Base-by-base conservation (phyloP, 23 red algal genomes). In the Gracilaria domingensis region DNA sequence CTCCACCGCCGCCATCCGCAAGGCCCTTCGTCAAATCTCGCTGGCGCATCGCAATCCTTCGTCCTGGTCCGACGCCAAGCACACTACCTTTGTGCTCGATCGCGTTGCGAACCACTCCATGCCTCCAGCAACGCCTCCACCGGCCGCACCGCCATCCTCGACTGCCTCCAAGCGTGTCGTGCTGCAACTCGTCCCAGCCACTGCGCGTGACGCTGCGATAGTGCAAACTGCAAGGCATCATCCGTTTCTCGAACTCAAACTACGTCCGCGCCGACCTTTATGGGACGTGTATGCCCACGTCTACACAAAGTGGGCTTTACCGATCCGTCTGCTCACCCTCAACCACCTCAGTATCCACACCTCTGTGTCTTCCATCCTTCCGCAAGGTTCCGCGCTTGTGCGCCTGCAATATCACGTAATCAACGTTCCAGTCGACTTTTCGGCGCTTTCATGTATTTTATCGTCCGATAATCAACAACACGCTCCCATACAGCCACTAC, bases 231-330 rank as follows among this genome's bases (percentile, higher is more conserved):
- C 26, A 48, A 77, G 50, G 5, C 20, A 77, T 17, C 54, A 82
- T 23, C 79, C 79, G 9, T 82, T 82, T 60, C 54, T 82, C 1
- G 79, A 82, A 82, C 33, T 82, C 36, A 47, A 26, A 18, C 42
- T 82, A 33, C 79, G 79, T 39, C 20, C 53, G 12, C 24, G n/a
- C 0, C 53, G 58, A 11, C 53, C 79, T 0, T 16, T 82, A 38
- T 82, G 79, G 79, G 79, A 82, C 24, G 79, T 82, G 17, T 40
- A 25, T 59, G 79, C 79, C 33, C 79, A 82, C 28, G 53, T 82
- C 2, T 60, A 62, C 49, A 42, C 50, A 30, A 82, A 82, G 54
- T 82, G 79, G 79, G 24, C 8, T 29, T 59, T 82, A 26, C 53
- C 79, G 18, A 59, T 82, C 53, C 54, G 79, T 60, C 17, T 82